Conservation (phyloP, 495 filamentous ascomycete genomes). For the Tetracladium setigerum region DNA sequence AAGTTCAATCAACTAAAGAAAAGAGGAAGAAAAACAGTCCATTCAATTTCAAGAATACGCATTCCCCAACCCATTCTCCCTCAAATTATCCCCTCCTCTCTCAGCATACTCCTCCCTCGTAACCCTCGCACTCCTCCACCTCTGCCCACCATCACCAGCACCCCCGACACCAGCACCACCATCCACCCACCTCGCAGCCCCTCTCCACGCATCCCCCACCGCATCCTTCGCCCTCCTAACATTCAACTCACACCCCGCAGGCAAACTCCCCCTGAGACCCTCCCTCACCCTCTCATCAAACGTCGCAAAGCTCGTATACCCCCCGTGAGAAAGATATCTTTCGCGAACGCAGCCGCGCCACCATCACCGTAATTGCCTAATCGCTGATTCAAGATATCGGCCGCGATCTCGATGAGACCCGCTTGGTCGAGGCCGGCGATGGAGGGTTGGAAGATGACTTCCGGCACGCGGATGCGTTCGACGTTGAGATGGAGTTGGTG, state of each 20-base stretch:
- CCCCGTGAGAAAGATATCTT: conserved; percentile 92
- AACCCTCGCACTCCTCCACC: conserved; percentile 43
- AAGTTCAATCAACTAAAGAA: too few relatives aligned
- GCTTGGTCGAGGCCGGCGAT: conserved; percentile 96
- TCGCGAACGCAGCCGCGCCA: conserved; percentile 57
- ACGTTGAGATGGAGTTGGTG: conserved; percentile 94
- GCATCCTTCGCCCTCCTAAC: conserved; percentile 67
- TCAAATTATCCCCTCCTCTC: conserved; percentile 79
- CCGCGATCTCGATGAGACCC: conserved; percentile 81
- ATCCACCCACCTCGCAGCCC: conserved; percentile 70
- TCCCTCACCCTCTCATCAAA: conserved; percentile 77
- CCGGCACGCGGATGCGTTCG: conserved; percentile 91
- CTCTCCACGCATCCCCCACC: conserved; percentile 83
- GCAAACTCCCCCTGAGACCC: conserved; percentile 66
- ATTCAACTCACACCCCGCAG: conserved; percentile 52
- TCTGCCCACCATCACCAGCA: conserved; percentile 19
- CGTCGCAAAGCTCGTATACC: conserved; percentile 77
- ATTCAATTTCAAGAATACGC: conserved; percentile 30
- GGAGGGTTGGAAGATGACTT: conserved; percentile 86
- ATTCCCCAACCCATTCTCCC: conserved; percentile 82
- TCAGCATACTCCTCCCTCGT: conserved; percentile 73
- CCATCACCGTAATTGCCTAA: conserved; percentile 40
- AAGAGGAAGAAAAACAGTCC: too few relatives aligned
- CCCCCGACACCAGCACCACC: conserved; percentile 5
- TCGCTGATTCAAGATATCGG: conserved; percentile 75